Conservation (phyloP, 2,329 filamentous ascomycete species). For the Exophiala oligosperma region DNA sequence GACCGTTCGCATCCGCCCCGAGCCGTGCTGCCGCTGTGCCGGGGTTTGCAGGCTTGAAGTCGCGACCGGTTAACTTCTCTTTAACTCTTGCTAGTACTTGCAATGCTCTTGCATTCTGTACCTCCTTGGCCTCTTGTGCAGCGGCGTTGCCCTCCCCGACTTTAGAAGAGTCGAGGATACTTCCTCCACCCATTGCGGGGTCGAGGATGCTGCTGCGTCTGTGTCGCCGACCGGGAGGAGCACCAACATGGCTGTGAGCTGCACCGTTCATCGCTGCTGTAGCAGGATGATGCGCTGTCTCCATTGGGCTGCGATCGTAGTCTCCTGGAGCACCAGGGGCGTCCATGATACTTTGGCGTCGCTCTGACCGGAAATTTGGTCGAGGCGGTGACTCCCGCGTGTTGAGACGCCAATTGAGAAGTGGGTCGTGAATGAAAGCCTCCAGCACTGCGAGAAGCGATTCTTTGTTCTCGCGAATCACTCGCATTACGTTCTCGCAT, state of each 20-base stretch:
- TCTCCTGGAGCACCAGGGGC: conserved; percentile 32
- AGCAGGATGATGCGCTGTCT: conserved; percentile 32
- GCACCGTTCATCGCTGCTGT: conserved; percentile 56
- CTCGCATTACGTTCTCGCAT: conserved; percentile 97
- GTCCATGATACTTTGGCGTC: conserved; percentile 59
- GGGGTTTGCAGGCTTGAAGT: conserved; percentile 70
- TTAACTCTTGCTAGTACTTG: conserved; percentile 90
- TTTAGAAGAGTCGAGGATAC: conserved; percentile 45
- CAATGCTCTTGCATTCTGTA: conserved; percentile 88
- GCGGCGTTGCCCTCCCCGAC: conserved; percentile 35
- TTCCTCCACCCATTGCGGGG: conserved; percentile 34
- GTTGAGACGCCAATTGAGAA: conserved; percentile 90
- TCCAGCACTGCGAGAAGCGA: conserved; percentile 97
- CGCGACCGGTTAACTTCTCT: conserved; percentile 90
- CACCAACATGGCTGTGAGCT: conserved; percentile 34
- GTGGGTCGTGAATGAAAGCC: conserved; percentile 98
- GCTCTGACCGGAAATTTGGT: conserved; percentile 61
- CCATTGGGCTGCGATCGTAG: conserved; percentile 32
- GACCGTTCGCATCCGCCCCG: conserved; percentile 17
- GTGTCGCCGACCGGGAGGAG: conserved; percentile 43
- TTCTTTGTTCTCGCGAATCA: conserved; percentile 95
- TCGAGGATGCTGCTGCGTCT: conserved; percentile 72
- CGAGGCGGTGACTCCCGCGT: conserved; percentile 61
- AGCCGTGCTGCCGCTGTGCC: conserved; percentile 37
- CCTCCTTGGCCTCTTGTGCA: conserved; percentile 58